Base-by-base conservation (phyloP, 2,329 filamentous ascomycete species). In the Sporothrix humicola region DNA sequence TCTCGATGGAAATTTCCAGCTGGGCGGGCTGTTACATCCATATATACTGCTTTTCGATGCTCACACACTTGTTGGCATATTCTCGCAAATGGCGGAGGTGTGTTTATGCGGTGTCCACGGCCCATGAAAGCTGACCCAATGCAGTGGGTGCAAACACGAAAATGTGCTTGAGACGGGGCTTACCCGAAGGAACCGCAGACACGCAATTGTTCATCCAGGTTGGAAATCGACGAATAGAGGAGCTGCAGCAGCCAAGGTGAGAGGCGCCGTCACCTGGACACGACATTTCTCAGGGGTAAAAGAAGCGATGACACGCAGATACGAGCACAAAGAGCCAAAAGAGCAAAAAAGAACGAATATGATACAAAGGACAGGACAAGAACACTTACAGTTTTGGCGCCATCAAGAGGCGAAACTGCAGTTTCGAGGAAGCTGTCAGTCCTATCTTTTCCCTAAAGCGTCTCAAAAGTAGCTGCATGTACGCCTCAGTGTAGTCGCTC, bases 251-350 rank as follows among this genome's bases (percentile, higher is more conserved):
- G 31, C 20, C 52, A 10, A 44, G 26, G 17, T 9, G 46, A 66
- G 48, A 56, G 42, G 58, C 68, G 61, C 23, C 31, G 48, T 52
- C 70, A 50, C 50, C 56, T 48, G 46, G 10, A 10, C 63, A 74
- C 73, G 63, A 15, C 73, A 74, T 68, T 58, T 72, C 26, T 56
- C 73, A 72, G 73, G 73, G 73, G 73, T 74, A 48, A 56, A 63
- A 54, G 69, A 65, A 69, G 69, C 69, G 73, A 74, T 70, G 73
- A 26, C 69, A 63, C 71, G 69, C 61, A 72, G 58, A 42, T 68
- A 73, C 61, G 59, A 71, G 61, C 26, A 48, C 9, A 71, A 73
- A 61, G 44, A 69, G 31, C 50, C 10, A 23, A n/a, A 26, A 69
- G 42, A 42, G 37, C 6, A 70, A n/a, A 8, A 10, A 20, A 31